These are phyloP conservation scores for Candolleomyces aberdarensis DNA, from an alignment of 768 basidiomycete genomes.

Conservation along the genomic window DNA sequence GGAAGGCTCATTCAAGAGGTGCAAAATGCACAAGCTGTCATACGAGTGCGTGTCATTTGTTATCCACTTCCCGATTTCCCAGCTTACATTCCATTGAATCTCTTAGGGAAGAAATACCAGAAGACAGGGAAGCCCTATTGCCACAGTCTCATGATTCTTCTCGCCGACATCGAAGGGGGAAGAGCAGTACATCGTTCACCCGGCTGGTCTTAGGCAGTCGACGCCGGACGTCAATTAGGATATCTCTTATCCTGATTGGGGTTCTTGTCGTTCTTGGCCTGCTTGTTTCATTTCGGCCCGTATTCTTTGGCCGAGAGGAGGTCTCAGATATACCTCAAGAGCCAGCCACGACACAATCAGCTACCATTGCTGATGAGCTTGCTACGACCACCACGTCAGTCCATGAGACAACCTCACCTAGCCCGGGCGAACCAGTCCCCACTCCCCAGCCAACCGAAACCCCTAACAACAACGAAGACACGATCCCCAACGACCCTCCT, in stretches of 20 bases:
- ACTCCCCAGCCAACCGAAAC: conserved; percentile 32
- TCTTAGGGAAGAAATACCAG: neutral
- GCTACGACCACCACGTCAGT: neutral
- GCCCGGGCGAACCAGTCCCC: neutral
- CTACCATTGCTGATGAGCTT: no score
- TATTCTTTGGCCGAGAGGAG: no score
- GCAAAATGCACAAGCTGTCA: neutral
- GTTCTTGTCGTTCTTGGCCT: no score
- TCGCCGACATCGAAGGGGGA: neutral
- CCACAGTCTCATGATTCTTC: neutral
- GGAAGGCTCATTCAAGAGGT: no score
- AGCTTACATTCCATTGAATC: neutral
- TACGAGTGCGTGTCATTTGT: neutral
- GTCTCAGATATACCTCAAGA: no score
- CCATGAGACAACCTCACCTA: neutral
- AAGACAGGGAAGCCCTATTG: neutral
- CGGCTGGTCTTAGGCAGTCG: neutral
- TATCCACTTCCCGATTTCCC: neutral
- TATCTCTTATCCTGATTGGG: no score
- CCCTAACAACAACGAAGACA: neutral
- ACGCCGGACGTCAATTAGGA: neutral
- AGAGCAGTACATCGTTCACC: neutral
- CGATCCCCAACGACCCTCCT: neutral
- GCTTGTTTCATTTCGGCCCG: no score
- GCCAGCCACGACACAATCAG: no score